A percentile compares a stretch with the other conserved stretches of the same genome.
These are phyloP conservation scores for Penstemon barbatus DNA, from an alignment of 257 asterid genomes.

Conservation along the genomic window DNA sequence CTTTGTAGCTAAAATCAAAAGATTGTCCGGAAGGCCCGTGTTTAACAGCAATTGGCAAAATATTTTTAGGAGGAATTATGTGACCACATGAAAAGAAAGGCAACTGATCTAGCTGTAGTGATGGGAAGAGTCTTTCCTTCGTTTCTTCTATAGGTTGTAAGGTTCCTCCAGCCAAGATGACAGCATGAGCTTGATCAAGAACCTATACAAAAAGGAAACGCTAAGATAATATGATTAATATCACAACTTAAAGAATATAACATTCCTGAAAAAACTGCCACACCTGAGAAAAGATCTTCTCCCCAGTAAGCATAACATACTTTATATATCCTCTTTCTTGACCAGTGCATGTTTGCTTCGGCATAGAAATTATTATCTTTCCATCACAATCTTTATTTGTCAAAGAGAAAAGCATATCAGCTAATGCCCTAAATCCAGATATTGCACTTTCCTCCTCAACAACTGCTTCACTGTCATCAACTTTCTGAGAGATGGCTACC, in stretches of 20 bases:
- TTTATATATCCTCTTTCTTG: slow-evolving; percentile 72
- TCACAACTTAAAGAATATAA: neutral
- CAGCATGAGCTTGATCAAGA: slow-evolving; percentile 76
- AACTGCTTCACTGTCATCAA: slow-evolving; percentile 35
- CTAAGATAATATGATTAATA: neutral
- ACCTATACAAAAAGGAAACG: slow-evolving; percentile 44
- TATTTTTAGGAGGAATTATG: slow-evolving; percentile 78
- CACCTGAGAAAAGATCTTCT: slow-evolving; percentile 90
- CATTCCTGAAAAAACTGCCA: slow-evolving; percentile 28
- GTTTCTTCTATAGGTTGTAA: slow-evolving; percentile 96
- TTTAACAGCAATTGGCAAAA: slow-evolving; percentile 80
- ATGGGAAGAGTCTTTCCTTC: slow-evolving; percentile 86
- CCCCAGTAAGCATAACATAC: slow-evolving; percentile 97
- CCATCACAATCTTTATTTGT: slow-evolving; percentile 82
- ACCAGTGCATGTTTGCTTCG: slow-evolving; percentile 40
- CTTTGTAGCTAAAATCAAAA: slow-evolving; percentile 79
- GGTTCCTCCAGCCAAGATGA: slow-evolving; percentile 93
- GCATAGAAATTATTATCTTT: slow-evolving; percentile 65
- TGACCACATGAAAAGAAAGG: slow-evolving; percentile 91
- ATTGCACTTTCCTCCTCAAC: slow-evolving; percentile 66
- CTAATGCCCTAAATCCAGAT: slow-evolving; percentile 77
- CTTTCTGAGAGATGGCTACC: slow-evolving; percentile 44
- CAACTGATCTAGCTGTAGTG: slow-evolving; percentile 49
- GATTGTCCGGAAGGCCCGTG: slow-evolving; percentile 80
- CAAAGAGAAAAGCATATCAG: slow-evolving; percentile 64